phyloP scores from a whole-genome alignment of 306 rosid species.

The Acacia crassicarpa region DNA sequence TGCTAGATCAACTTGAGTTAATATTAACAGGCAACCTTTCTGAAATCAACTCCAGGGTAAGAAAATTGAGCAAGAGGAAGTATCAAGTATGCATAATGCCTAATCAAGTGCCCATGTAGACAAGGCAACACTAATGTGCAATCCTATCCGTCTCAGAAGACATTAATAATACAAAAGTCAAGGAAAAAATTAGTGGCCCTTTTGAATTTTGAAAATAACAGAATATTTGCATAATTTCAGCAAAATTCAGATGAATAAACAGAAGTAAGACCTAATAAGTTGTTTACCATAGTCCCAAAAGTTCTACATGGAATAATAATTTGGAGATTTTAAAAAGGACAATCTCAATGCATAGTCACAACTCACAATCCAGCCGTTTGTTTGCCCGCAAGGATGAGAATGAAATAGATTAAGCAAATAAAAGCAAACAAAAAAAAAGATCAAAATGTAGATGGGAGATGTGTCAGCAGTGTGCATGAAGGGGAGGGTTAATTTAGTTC shows the following conservation, averaged over 20 bases:
- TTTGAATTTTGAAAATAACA: not conserved
- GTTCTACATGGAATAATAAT: not conserved
- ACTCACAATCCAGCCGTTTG: not conserved
- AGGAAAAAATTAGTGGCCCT: not conserved
- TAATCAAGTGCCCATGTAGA: slow-evolving; percentile 3
- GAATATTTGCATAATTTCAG: not conserved
- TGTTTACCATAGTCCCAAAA: not conserved
- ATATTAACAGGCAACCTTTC: not conserved
- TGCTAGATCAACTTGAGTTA: not conserved
- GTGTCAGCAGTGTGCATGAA: no score
- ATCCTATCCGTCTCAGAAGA: slow-evolving; percentile 36
- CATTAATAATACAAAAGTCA: not conserved
- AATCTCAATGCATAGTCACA: not conserved
- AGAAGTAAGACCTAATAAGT: not conserved
- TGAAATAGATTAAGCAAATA: not conserved
- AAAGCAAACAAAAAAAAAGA: not conserved
- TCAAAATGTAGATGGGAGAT: not conserved
- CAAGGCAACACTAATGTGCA: slow-evolving; percentile 30
- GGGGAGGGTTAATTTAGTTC: not conserved
- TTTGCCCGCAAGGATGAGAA: not conserved
- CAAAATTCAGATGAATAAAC: not conserved
- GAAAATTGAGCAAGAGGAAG: slow-evolving; percentile 14
- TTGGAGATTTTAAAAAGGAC: not conserved
- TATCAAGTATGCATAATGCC: not conserved
- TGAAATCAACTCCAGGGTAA: not conserved